Conservation (phyloP, 371 early-diverging fungal species). For the Mucor lusitanicus region DNA sequence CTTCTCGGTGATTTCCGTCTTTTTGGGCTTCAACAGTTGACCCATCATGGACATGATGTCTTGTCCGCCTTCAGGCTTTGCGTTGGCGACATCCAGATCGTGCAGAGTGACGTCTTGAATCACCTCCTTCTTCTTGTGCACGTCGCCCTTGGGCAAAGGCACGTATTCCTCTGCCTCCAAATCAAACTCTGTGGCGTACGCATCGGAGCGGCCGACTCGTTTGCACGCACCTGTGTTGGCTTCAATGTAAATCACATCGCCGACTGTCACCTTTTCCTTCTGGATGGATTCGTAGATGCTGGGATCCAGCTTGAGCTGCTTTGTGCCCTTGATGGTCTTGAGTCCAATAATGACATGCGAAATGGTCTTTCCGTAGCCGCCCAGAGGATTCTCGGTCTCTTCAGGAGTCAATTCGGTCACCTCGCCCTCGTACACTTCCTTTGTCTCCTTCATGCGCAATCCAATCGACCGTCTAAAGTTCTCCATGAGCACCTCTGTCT, state of each 20-base stretch:
- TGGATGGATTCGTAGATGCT: constrained; percentile 96
- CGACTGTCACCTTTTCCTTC: constrained; percentile 95
- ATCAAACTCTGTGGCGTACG: constrained; percentile 96
- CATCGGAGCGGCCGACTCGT: constrained; percentile 96
- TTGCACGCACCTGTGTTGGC: constrained; percentile 97
- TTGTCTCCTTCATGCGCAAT: constrained; percentile 97
- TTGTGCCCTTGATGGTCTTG: constrained; percentile 98
- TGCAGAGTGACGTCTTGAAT: constrained; percentile 98
- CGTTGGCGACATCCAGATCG: constrained; percentile 98
- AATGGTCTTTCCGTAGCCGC: constrained; percentile 93
- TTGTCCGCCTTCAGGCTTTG: constrained; percentile 94
- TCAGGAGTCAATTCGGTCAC: constrained; percentile 96
- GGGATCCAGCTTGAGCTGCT: constrained; percentile 96
- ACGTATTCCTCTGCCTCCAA: constrained; percentile 97
- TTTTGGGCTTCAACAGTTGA: constrained; percentile 95
- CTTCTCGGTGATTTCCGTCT: constrained; percentile 98
- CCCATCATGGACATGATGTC: constrained; percentile 98
- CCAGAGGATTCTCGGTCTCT: constrained; percentile 93
- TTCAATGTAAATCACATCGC: constrained; percentile 99
- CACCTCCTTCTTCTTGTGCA: constrained; percentile 97
- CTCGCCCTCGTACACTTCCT: constrained; percentile 99
- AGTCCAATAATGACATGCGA: constrained; percentile 95
- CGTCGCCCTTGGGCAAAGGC: constrained; percentile 98
- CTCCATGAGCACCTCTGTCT: constrained; percentile 98
- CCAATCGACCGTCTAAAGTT: constrained; percentile 98